Conservation (phyloP, 1,284 basidiomycete genomes). For the Volvariella volvacea region DNA sequence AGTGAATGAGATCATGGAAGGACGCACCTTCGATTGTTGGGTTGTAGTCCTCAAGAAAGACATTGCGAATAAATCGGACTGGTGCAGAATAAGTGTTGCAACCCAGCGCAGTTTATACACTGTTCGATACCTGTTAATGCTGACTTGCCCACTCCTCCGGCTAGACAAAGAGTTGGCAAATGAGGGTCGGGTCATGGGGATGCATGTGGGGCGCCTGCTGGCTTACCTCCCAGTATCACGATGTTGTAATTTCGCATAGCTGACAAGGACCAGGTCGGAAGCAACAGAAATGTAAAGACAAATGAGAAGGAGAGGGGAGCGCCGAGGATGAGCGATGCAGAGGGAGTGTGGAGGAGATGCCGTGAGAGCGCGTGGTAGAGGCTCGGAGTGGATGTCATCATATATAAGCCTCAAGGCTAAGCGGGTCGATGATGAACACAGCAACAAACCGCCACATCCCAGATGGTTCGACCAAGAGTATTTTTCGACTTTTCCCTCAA, state of each 20-base stretch:
- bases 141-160: slow-evolving; percentile 81
- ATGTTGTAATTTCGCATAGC: slow-evolving; percentile 66
- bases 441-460: slow-evolving; percentile 1
- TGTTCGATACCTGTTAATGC: slow-evolving; percentile 46
- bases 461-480: slow-evolving; percentile 46
- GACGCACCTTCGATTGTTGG: slow-evolving; percentile 74
- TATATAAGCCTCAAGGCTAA: slow-evolving; percentile 10
- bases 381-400: slow-evolving; percentile 4
- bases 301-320: slow-evolving; percentile 5
- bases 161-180: slow-evolving; percentile 31
- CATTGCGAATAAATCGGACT: slow-evolving; percentile 69
- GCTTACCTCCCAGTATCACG: slow-evolving; percentile 71
- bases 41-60: slow-evolving; percentile 74
- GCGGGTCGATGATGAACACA: slow-evolving; percentile 9
- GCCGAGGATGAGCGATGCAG: too few species aligned
- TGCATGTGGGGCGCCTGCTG: slow-evolving; percentile 4
- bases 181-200: slow-evolving; percentile 7
- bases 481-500: slow-evolving; percentile 65
- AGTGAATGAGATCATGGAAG: background rate
- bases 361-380: slow-evolving; percentile 7
- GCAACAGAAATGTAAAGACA: slow-evolving; percentile 2
- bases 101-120: background rate
- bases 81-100: slow-evolving; percentile 17
- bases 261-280: slow-evolving; percentile 5
- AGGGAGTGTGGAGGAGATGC: background rate